Conservation (phyloP, 208 protist species). For the Tritrichomonas musculus region DNA sequence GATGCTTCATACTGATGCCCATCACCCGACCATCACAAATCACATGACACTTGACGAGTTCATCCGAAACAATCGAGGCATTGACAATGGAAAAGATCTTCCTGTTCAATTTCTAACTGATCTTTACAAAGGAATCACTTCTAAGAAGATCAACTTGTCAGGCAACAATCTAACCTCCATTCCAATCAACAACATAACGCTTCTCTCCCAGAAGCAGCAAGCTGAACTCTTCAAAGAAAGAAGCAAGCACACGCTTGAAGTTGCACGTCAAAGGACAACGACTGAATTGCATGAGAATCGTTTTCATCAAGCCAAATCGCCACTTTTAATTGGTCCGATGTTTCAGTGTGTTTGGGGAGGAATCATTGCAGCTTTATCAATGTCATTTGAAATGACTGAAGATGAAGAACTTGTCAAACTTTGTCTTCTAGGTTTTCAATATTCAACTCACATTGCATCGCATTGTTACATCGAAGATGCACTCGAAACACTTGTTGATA, state of each 20-base stretch:
- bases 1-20: constrained; percentile 57
- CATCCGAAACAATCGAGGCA: constrained; percentile 43
- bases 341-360: background rate
- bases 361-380: background rate
- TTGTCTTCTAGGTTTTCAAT: background rate
- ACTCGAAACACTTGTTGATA: background rate
- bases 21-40: constrained; percentile 44
- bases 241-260: background rate
- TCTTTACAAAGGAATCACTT: background rate
- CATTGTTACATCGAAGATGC: constrained; percentile 17
- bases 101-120: background rate
- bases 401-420: background rate
- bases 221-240: background rate
- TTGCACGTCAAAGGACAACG: background rate
- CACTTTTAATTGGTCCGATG: background rate
- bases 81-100: constrained; percentile 44
- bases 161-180: background rate
- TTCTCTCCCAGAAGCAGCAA: background rate
- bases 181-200: background rate
- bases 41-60: constrained; percentile 53
- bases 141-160: constrained; percentile 13
- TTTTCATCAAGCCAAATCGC: background rate
- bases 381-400: constrained; percentile 29
- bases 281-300: background rate
- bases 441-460: background rate